A percentile compares a stretch with the other conserved stretches of the same genome.
These are phyloP conservation scores for Rutstroemia sp. DNA, from an alignment of 2,329 filamentous ascomycete species.

Conservation along the genomic window DNA sequence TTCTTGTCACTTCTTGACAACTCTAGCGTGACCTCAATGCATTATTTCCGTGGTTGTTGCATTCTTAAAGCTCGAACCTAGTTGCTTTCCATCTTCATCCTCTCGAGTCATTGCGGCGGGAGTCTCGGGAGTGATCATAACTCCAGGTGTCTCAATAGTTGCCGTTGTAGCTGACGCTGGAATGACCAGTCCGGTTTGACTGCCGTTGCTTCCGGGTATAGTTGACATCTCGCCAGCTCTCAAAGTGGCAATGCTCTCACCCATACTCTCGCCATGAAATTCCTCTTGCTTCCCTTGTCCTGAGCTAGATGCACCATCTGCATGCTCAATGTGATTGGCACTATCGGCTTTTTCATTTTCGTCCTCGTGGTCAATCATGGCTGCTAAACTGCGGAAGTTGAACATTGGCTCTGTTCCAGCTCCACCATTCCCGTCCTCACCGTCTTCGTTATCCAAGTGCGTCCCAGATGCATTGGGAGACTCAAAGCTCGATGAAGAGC, in stretches of 20 bases:
- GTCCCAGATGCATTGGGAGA: conserved; percentile 47
- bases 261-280: conserved; percentile 10
- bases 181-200: neutral
- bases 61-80: conserved; percentile 14
- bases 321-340: conserved; percentile 24
- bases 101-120: conserved; percentile 13
- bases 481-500: conserved; percentile 38
- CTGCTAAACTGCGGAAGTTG: conserved; percentile 82
- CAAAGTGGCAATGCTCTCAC: conserved; percentile 25
- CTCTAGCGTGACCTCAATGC: neutral
- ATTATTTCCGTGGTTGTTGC: neutral
- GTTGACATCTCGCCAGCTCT: conserved; percentile 11
- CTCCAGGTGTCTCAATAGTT: conserved; percentile 20
- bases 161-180: conserved; percentile 11
- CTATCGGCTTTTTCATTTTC: conserved; percentile 24
- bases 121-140: conserved; percentile 26
- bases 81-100: conserved; percentile 23
- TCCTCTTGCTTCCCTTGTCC: conserved; percentile 7
- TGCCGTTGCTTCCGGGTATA: neutral
- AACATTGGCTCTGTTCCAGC: conserved; percentile 69
- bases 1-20: too few species aligned
- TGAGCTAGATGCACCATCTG: conserved; percentile 15
- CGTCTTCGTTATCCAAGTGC: conserved; percentile 40
- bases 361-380: conserved; percentile 67
- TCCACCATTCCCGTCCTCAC: conserved; percentile 42